These are phyloP conservation scores for Ustilago curta DNA, from an alignment of 1,284 basidiomycete genomes.

Conservation along the genomic window DNA sequence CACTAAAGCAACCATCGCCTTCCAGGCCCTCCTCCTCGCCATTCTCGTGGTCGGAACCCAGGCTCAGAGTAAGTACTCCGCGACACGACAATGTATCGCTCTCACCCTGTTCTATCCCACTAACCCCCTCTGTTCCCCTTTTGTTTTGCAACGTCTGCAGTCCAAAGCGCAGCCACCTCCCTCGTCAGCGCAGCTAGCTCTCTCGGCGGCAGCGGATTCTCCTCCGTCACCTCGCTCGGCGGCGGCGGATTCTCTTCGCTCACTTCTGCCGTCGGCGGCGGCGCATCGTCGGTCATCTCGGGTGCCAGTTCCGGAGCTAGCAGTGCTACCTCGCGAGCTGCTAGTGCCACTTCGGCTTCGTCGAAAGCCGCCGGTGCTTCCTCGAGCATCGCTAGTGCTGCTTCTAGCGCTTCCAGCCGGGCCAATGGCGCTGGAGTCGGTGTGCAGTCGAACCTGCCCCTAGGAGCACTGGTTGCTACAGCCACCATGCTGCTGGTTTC, in stretches of 20 bases:
- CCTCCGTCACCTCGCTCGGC: not conserved
- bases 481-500: slow-evolving; percentile 21
- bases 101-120: not conserved
- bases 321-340: not conserved
- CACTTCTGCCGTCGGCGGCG: slow-evolving; percentile 1
- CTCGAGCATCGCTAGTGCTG: not conserved
- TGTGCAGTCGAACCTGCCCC: slow-evolving; percentile 2
- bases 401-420: not conserved
- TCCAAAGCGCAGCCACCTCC: not conserved
- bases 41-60: slow-evolving; percentile 29
- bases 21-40: slow-evolving; percentile 39
- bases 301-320: not conserved
- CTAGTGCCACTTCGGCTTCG: not conserved
- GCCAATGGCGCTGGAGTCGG: not conserved
- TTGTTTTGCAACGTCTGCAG: not conserved
- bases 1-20: slow-evolving; percentile 29
- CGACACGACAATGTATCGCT: not conserved
- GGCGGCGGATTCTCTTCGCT: not conserved
- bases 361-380: not conserved
- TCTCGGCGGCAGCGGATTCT: too few species aligned
- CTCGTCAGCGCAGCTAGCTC: too few species aligned
- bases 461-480: slow-evolving; percentile 11
- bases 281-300: not conserved
- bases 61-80: slow-evolving; percentile 34
- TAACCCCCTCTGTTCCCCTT: not conserved